A percentile compares a stretch with the other conserved stretches of the same genome.
Conservation (phyloP, 2,329 filamentous ascomycete genomes). For the Immersiporthe knoxdaviesiana region DNA sequence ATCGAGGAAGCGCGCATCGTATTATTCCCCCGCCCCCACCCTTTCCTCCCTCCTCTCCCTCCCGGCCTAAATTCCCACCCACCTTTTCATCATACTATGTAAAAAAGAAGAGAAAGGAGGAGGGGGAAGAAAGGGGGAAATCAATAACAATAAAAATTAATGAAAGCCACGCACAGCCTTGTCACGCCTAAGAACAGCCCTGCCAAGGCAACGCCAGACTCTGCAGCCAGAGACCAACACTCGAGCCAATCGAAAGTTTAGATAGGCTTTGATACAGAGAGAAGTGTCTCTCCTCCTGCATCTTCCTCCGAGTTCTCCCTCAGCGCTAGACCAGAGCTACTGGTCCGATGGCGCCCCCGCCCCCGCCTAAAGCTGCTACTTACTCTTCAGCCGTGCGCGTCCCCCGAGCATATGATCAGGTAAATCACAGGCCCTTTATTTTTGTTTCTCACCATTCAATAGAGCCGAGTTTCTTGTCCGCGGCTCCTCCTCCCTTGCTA, state of each 20-base stretch:
- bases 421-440: background rate
- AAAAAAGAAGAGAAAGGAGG: background rate
- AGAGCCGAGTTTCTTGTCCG: background rate
- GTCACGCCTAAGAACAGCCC: background rate
- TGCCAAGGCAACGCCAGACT: slow-evolving; percentile 4
- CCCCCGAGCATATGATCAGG: background rate
- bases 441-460: background rate
- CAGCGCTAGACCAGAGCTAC: background rate
- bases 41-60: background rate
- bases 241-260: background rate
- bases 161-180: background rate
- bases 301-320: background rate
- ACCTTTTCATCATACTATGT: background rate
- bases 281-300: background rate
- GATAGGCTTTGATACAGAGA: background rate
- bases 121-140: too few relatives aligned
- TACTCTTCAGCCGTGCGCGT: background rate
- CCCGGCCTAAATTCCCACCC: background rate
- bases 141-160: background rate
- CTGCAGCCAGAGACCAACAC: background rate
- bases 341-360: background rate
- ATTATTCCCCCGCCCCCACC: too few relatives aligned
- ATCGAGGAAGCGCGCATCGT: background rate
- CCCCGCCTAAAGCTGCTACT: background rate
- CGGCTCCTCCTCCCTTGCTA: background rate